Evolutionary conservation across 2,329 filamentous ascomycete species (phyloP), one percentile per base, ranked within the genome.

Genomic region (Fusarium lateritium): DNA sequence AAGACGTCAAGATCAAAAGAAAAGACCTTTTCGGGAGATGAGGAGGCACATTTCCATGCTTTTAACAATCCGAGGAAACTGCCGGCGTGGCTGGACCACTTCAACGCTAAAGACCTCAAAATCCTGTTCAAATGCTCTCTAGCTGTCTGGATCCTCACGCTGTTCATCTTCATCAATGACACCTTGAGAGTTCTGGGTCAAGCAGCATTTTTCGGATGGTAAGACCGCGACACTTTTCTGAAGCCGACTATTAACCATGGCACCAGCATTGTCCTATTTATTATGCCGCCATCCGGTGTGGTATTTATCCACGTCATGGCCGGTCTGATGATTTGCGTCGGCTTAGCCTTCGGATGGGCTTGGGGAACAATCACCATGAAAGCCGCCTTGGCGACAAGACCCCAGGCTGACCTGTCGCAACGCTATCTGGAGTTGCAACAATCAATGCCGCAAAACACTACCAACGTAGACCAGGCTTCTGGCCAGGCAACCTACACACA

Each of bases 41-140:
- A 63, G 1, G 60, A 63, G 38, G 60, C 50, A 15, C 43, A 43
- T 13, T 63, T 63, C 13, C 21, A 44, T 19, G 43, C 50, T 17
- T 63, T 63, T 34, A 63, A 63, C 26, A 49, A 15, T 17, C 50
- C 58, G 0, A 63, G 31, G 50, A 46, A 24, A 43, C 58, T 68
- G 13, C 69, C 69, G 3, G 24, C 58, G 33, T 71, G 69, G 69
- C 50, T 71, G 11, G 69, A 71, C 17, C 69, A 71, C 33, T 71
- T 71, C 33, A 71, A 71, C 33, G 62, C 68, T 7, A 69, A 64
- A 11, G 69, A 71, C 40, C 68, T 71, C 19, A 71, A 71, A 52
- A 71, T 59, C 47, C 49, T 71, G n/a, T 67, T 71, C 56, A 67
- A 67, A 42, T 71, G 69, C 28, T 65, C 56, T 3, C 13, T 71